phyloP scores from a whole-genome alignment of 768 basidiomycete genomes.

The Calocera viscosa region DNA sequence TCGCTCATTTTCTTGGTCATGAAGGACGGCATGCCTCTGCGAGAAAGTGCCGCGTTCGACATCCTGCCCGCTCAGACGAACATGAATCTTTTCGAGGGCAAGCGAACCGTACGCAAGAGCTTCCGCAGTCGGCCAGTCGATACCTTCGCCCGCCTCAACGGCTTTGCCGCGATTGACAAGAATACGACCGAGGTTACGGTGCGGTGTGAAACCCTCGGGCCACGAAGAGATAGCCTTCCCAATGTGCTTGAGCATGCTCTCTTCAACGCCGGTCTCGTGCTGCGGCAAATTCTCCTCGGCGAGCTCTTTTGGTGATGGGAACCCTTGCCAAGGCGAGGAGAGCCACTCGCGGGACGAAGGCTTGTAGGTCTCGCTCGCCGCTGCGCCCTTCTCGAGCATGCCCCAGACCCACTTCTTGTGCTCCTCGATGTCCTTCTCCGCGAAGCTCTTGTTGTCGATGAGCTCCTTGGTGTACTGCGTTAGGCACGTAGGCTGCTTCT shows the following conservation, averaged over 20 bases:
- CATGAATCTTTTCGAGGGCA: conserved; percentile 83
- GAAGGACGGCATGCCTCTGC: conserved; percentile 91
- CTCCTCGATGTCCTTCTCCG: conserved; percentile 90
- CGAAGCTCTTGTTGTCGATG: conserved; percentile 82
- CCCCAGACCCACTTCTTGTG: conserved; percentile 99
- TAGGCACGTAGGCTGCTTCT: conserved; percentile 82
- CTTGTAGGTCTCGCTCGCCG: conserved; percentile 84
- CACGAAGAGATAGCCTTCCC: conserved; percentile 79
- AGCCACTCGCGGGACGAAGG: conserved; percentile 95
- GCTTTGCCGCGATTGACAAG: conserved; percentile 76
- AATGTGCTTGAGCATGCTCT: conserved; percentile 62
- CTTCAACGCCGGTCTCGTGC: conserved; percentile 69
- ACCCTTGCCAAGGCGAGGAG: conserved; percentile 94
- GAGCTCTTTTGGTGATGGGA: conserved; percentile 92
- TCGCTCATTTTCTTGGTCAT: conserved; percentile 86
- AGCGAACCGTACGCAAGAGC: conserved; percentile 92
- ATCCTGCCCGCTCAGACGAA: conserved; percentile 93
- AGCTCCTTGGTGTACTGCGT: conserved; percentile 88
- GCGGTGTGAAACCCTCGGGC: conserved; percentile 74
- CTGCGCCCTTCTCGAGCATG: conserved; percentile 89
- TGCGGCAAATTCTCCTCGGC: conserved; percentile 88
- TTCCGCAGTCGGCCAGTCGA: conserved; percentile 98
- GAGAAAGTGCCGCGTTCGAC: conserved; percentile 99
- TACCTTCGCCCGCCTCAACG: conserved; percentile 77
- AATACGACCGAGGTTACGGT: conserved; percentile 90